Conservation (phyloP, 2,329 filamentous ascomycete species). For the Coniella lustricola region DNA sequence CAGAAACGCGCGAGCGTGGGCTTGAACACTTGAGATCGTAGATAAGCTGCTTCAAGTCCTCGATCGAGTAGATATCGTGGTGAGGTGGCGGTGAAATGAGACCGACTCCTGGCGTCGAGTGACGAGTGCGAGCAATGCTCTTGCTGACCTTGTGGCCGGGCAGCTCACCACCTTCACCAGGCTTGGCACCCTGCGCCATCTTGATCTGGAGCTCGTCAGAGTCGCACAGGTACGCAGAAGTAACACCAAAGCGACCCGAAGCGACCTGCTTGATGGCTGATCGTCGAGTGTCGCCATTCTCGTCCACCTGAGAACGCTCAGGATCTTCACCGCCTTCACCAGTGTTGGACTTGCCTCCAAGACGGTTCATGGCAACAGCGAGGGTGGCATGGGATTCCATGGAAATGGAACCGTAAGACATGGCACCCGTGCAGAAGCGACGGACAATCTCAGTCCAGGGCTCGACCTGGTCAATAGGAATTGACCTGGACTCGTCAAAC, state of each 20-base stretch:
- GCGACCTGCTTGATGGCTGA: slow-evolving; percentile 98
- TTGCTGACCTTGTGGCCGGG: slow-evolving; percentile 95
- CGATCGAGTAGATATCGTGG: slow-evolving; percentile 94
- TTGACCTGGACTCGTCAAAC: slow-evolving; percentile 76
- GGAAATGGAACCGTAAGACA: slow-evolving; percentile 98
- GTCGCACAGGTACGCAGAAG: slow-evolving; percentile 87
- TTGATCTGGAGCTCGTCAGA: slow-evolving; percentile 97
- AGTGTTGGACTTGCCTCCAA: slow-evolving; percentile 95
- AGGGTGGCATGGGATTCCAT: slow-evolving; percentile 97
- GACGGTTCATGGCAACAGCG: slow-evolving; percentile 91
- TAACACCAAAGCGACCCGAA: slow-evolving; percentile 92
- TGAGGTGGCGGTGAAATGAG: slow-evolving; percentile 93
- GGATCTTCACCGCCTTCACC: slow-evolving; percentile 95
- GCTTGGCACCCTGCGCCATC: slow-evolving; percentile 98
- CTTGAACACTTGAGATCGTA: slow-evolving; percentile 97
- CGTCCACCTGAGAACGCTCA: slow-evolving; percentile 76
- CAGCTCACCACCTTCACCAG: slow-evolving; percentile 93
- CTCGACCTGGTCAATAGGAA: slow-evolving; percentile 94
- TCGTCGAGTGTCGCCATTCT: slow-evolving; percentile 93
- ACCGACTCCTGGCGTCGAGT: slow-evolving; percentile 93
- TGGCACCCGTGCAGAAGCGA: slow-evolving; percentile 92
- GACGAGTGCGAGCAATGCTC: slow-evolving; percentile 86
- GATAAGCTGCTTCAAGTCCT: slow-evolving; percentile 95
- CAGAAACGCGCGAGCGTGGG: slow-evolving; percentile 83
- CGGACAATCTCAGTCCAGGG: slow-evolving; percentile 97